Percentiles rank a stretch among this genome's conserved stretches.
phyloP scores from a whole-genome alignment of 768 basidiomycete species.

The Boletus speciosus region DNA sequence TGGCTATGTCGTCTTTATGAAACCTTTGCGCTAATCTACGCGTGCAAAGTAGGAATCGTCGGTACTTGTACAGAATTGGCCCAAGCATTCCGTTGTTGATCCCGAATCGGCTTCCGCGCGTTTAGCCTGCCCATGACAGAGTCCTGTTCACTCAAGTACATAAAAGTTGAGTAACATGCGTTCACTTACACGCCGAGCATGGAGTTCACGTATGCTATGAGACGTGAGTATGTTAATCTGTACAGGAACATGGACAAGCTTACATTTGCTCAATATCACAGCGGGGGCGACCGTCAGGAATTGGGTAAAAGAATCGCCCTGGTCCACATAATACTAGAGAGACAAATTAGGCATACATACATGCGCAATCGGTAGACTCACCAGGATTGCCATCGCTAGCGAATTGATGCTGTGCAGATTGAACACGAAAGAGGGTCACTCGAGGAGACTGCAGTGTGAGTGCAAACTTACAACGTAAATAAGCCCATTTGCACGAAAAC shows the following conservation, averaged over 20 bases:
- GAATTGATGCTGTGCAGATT: slow-evolving; percentile 6
- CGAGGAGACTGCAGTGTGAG: background rate
- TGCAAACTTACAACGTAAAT: slow-evolving; percentile 12
- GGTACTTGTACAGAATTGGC: slow-evolving; percentile 1
- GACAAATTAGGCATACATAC: background rate
- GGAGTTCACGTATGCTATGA: slow-evolving; percentile 19
- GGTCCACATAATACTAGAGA: slow-evolving; percentile 9
- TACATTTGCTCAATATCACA: slow-evolving; percentile 14
- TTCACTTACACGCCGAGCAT: slow-evolving; percentile 22
- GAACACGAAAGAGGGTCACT: background rate
- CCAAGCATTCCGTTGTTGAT: slow-evolving; percentile 1
- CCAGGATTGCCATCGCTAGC: slow-evolving; percentile 10
- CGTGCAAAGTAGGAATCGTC: slow-evolving; percentile 1
- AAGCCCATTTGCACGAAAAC: slow-evolving; percentile 12
- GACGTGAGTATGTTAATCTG: background rate
- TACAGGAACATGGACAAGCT: background rate
- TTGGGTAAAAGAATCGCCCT: background rate
- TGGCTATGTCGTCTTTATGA: background rate
- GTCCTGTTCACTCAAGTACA: background rate
- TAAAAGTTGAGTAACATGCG: background rate
- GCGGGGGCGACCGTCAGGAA: slow-evolving; percentile 6
- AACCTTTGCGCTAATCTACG: too few species aligned
- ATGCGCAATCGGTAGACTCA: background rate
- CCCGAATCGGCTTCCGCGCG: slow-evolving; percentile 11
- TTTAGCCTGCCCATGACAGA: slow-evolving; percentile 5